phyloP scores from a whole-genome alignment of 2,329 filamentous ascomycete species.

The Bipolaris bicolor region DNA sequence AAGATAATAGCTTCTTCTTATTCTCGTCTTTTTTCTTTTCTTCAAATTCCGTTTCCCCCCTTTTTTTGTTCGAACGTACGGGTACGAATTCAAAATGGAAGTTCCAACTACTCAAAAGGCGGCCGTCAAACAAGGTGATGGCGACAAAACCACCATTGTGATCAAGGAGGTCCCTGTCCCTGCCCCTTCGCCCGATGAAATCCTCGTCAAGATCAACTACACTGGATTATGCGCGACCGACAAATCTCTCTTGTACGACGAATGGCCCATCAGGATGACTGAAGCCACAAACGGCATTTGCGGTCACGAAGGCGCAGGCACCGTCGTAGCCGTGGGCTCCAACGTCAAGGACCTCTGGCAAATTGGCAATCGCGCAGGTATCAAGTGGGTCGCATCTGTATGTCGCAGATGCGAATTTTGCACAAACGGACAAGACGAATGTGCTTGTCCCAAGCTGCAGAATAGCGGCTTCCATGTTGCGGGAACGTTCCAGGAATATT shows the following conservation, averaged over 20 bases:
- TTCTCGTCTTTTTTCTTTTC: too few relatives aligned
- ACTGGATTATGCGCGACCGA: slow-evolving; percentile 65
- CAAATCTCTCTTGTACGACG: slow-evolving; percentile 46
- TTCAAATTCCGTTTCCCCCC: too few relatives aligned
- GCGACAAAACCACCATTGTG: slow-evolving; percentile 25
- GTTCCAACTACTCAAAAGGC: slow-evolving; percentile 46
- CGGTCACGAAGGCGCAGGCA: slow-evolving; percentile 75
- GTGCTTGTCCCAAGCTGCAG: slow-evolving; percentile 57
- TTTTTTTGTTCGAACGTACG: too few relatives aligned
- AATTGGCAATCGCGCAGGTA: slow-evolving; percentile 59
- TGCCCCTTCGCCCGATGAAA: slow-evolving; percentile 56
- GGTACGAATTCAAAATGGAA: slow-evolving; percentile 23
- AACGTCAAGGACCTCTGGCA: slow-evolving; percentile 70
- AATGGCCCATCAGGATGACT: slow-evolving; percentile 44
- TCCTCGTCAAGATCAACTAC: slow-evolving; percentile 62
- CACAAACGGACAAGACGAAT: slow-evolving; percentile 62
- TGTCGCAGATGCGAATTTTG: slow-evolving; percentile 85
- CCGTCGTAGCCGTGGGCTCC: slow-evolving; percentile 73
- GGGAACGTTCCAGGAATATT: slow-evolving; percentile 53
- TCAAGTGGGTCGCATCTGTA: slow-evolving; percentile 80
- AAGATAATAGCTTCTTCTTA: too few relatives aligned
- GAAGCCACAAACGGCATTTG: slow-evolving; percentile 61
- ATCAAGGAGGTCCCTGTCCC: slow-evolving; percentile 42
- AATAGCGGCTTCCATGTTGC: slow-evolving; percentile 68
- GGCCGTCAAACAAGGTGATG: slow-evolving; percentile 43